Evolutionary conservation across 805 yeast genomes (phyloP).

Genomic region (Candida ulmi): DNA sequence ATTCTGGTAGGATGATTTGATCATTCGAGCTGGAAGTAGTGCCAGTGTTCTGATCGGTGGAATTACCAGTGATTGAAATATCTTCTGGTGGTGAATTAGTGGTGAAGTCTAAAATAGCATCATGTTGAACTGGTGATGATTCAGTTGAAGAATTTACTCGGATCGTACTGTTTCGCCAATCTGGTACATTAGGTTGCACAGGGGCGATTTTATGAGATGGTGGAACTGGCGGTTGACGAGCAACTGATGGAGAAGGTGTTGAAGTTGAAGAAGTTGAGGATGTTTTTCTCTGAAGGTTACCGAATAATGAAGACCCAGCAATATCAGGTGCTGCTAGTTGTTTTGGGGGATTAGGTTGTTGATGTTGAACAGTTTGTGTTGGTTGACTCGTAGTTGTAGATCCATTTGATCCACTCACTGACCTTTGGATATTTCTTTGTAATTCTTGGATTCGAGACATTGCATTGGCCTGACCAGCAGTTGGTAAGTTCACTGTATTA

Average conservation of each 20-base stretch:
- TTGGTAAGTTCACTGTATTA: constrained; percentile 4
- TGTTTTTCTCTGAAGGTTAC: background rate
- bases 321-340: background rate
- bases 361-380: background rate
- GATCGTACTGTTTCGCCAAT: background rate
- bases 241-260: background rate
- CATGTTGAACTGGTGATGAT: background rate
- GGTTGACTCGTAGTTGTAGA: background rate
- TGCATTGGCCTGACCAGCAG: constrained; percentile 9
- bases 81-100: too few relatives aligned
- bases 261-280: background rate
- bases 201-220: background rate
- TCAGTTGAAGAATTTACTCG: background rate
- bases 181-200: background rate
- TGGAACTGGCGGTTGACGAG: background rate
- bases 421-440: constrained; percentile 2
- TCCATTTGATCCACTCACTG: background rate
- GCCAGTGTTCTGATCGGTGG: too few relatives aligned
- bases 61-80: too few relatives aligned
- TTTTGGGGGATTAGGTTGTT: background rate
- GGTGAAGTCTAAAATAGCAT: background rate
- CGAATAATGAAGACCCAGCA: background rate
- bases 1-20: background rate
- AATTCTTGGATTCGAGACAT: constrained; percentile 8
- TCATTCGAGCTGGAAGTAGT: background rate